phyloP scores from a whole-genome alignment of 1,284 basidiomycete species.

The Sporisorium scitamineum region DNA sequence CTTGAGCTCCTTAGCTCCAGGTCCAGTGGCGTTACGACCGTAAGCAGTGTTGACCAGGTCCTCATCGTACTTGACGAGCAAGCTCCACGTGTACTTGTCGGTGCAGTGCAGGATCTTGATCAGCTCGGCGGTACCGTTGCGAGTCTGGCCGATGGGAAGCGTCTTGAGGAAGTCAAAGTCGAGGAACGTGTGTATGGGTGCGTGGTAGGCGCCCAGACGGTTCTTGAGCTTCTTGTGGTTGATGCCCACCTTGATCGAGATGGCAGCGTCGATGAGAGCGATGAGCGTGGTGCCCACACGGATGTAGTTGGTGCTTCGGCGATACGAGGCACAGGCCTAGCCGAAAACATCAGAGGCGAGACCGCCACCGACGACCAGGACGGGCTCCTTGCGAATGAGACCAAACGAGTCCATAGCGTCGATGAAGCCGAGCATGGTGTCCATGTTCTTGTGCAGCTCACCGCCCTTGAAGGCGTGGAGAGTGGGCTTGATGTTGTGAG shows the following conservation, averaged over 20 bases:
- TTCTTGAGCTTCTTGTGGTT: slow-evolving; percentile 66
- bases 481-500: slow-evolving; percentile 70
- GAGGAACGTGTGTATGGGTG: slow-evolving; percentile 72
- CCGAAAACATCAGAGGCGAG: slow-evolving; percentile 70
- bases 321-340: slow-evolving; percentile 72
- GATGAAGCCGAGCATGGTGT: slow-evolving; percentile 71
- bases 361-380: slow-evolving; percentile 71
- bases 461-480: slow-evolving; percentile 72
- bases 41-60: slow-evolving; percentile 71
- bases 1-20: slow-evolving; percentile 68
- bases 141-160: slow-evolving; percentile 71
- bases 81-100: slow-evolving; percentile 70
- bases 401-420: slow-evolving; percentile 72
- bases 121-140: slow-evolving; percentile 72
- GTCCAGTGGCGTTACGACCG: slow-evolving; percentile 68
- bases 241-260: slow-evolving; percentile 71
- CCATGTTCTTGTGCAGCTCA: slow-evolving; percentile 72
- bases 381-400: slow-evolving; percentile 72
- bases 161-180: slow-evolving; percentile 72
- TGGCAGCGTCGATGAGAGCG: slow-evolving; percentile 72
- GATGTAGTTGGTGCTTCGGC: slow-evolving; percentile 72
- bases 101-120: slow-evolving; percentile 72
- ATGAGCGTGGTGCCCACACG: slow-evolving; percentile 72
- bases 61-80: slow-evolving; percentile 71
- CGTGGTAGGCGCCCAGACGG: slow-evolving; percentile 71